phyloP scores from a whole-genome alignment of 331 rosid species.

The Arachis monticola region DNA sequence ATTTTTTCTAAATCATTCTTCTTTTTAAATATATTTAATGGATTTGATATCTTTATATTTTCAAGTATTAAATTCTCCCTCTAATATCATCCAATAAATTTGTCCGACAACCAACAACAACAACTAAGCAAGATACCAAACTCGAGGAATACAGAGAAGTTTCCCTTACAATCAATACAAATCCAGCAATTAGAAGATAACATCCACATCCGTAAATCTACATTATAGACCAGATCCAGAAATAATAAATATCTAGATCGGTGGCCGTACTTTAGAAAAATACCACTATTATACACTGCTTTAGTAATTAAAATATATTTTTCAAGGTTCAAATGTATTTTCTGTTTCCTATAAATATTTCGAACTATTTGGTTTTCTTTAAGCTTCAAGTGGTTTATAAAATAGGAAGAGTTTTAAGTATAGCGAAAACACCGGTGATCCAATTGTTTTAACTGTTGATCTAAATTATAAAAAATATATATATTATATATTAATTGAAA shows the following conservation, averaged over 20 bases:
- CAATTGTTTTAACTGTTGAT: no score
- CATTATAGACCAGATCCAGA: not conserved
- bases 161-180: not conserved
- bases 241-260: not conserved
- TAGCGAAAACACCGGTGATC: no score
- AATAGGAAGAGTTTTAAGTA: no score
- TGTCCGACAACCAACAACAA: slow-evolving; percentile 10
- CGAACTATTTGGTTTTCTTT: no score
- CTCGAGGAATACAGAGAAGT: not conserved
- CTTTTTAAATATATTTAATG: not conserved
- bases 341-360: no score
- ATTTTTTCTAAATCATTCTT: not conserved
- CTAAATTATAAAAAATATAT: no score
- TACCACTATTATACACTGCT: no score
- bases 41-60: not conserved
- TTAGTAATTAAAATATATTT: no score
- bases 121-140: slow-evolving; percentile 11
- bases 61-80: not conserved
- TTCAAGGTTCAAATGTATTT: no score
- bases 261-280: not conserved
- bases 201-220: not conserved
- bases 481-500: no score
- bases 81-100: not conserved
- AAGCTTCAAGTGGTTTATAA: no score
- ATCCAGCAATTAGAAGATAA: not conserved